Conservation (phyloP, 108 stramenopile species). For the Cyclotella kingstonii region DNA sequence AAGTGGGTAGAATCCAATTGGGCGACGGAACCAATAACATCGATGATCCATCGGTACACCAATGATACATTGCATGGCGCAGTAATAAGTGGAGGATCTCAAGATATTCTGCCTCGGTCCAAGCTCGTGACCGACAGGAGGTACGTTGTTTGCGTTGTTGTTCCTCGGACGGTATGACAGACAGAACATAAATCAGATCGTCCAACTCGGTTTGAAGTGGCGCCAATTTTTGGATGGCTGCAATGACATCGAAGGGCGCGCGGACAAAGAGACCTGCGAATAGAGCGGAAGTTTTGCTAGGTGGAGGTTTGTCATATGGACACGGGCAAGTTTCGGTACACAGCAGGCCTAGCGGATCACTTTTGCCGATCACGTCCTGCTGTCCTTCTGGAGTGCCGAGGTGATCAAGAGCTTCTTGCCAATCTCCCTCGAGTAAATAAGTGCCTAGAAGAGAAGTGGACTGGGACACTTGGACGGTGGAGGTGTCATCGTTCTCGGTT, state of each 20-base stretch:
- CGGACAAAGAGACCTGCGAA: slow-evolving; percentile 35
- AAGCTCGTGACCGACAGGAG: slow-evolving; percentile 12
- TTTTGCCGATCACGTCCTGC: slow-evolving; percentile 9
- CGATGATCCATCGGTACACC: not conserved
- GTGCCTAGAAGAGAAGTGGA: slow-evolving; percentile 26
- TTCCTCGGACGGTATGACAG: slow-evolving; percentile 35
- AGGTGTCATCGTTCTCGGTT: slow-evolving; percentile 10
- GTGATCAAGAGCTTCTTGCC: slow-evolving; percentile 23
- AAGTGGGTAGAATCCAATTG: slow-evolving; percentile 7
- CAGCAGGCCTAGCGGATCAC: slow-evolving; percentile 34
- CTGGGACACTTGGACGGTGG: slow-evolving; percentile 19
- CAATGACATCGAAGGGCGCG: slow-evolving; percentile 17
- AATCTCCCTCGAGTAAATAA: slow-evolving; percentile 19
- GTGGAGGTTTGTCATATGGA: not conserved
- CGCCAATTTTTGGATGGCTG: slow-evolving; percentile 10
- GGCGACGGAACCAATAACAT: slow-evolving; percentile 1
- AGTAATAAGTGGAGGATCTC: slow-evolving; percentile 15
- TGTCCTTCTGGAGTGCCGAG: slow-evolving; percentile 26
- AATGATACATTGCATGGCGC: not conserved
- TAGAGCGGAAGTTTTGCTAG: slow-evolving; percentile 12
- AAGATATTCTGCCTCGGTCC: slow-evolving; percentile 9
- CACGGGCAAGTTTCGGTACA: not conserved
- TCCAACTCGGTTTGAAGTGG: slow-evolving; percentile 9
- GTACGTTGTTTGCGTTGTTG: not conserved
- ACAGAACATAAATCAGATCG: slow-evolving; percentile 17